These are phyloP conservation scores for Aspergillus sclerotioniger DNA, from an alignment of 495 filamentous ascomycete genomes.

Conservation along the genomic window DNA sequence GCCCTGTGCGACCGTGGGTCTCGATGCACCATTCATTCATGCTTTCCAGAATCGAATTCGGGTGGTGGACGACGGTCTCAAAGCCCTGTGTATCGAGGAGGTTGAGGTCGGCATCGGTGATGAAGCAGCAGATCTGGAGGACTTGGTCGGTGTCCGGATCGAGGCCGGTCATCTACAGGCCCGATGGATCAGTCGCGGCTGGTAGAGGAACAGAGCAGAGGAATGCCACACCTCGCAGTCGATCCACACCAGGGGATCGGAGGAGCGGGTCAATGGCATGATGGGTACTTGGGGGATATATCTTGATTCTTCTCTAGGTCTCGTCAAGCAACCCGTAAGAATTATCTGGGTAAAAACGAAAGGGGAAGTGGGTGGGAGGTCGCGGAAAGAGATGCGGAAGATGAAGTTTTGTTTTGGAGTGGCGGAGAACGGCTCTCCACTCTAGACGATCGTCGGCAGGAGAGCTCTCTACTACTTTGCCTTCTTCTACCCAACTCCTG, in stretches of 20 bases:
- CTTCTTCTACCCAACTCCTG: no score
- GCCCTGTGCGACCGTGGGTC: conserved; percentile 67
- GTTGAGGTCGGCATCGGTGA: conserved; percentile 77
- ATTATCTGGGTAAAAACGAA: not conserved
- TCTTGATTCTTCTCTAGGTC: no score
- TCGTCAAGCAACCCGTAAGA: not conserved
- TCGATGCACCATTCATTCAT: conserved; percentile 75
- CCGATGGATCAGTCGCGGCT: not conserved
- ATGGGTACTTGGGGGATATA: conserved; percentile 8
- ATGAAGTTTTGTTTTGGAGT: not conserved
- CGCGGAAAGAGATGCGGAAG: not conserved
- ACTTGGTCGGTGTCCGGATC: conserved; percentile 76
- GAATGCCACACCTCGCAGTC: conserved; percentile 71
- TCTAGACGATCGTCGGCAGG: no score
- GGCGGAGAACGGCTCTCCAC: not conserved
- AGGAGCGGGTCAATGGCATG: conserved; percentile 49
- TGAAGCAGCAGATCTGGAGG: conserved; percentile 89
- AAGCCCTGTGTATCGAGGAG: conserved; percentile 75
- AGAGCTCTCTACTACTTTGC: no score
- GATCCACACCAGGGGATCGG: conserved; percentile 76
- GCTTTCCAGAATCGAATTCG: conserved; percentile 62
- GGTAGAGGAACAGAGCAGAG: conserved; percentile 5
- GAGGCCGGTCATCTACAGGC: conserved; percentile 85
- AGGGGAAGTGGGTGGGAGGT: not conserved
- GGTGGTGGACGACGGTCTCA: conserved; percentile 76